A percentile compares a stretch with the other conserved stretches of the same genome.
Evolutionary conservation across 2,329 filamentous ascomycete species (phyloP).

Genomic region (Trichoderma arundinaceum): DNA sequence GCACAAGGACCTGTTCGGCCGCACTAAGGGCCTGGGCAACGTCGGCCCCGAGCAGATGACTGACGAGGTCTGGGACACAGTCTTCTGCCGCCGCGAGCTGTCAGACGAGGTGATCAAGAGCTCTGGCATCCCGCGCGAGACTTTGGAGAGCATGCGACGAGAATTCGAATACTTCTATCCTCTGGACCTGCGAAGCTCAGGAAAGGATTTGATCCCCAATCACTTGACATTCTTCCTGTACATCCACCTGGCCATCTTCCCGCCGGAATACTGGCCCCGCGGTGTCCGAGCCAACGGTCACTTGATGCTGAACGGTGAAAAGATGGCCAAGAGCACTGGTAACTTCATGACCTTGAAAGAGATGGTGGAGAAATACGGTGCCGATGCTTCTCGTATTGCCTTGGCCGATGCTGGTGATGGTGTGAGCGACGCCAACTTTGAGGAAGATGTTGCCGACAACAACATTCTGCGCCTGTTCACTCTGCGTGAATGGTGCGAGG

Average conservation of each 20-base stretch:
- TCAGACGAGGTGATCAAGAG: conserved; percentile 67
- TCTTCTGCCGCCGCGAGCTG: conserved; percentile 79
- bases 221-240: conserved; percentile 97
- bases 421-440: conserved; percentile 95
- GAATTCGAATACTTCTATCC: conserved; percentile 99
- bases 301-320: conserved; percentile 91
- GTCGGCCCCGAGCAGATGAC: conserved; percentile 86
- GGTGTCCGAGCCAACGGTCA: conserved; percentile 90
- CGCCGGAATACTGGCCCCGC: conserved; percentile 84
- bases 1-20: conserved; percentile 86
- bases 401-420: conserved; percentile 94
- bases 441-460: conserved; percentile 91
- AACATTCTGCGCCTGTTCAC: conserved; percentile 84
- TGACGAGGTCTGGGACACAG: conserved; percentile 95
- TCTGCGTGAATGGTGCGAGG: conserved; percentile 90
- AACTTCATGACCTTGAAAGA: conserved; percentile 95
- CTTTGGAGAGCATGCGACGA: conserved; percentile 79
- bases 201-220: conserved; percentile 92
- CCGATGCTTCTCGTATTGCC: conserved; percentile 88
- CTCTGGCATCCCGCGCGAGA: conserved; percentile 74
- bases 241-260: conserved; percentile 89
- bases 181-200: conserved; percentile 83
- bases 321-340: conserved; percentile 97
- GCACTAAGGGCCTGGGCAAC: conserved; percentile 68
- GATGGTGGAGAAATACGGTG: conserved; percentile 88